These are phyloP conservation scores for Trypanosoma melophagium DNA, from an alignment of 208 protist species.

Conservation along the genomic window DNA sequence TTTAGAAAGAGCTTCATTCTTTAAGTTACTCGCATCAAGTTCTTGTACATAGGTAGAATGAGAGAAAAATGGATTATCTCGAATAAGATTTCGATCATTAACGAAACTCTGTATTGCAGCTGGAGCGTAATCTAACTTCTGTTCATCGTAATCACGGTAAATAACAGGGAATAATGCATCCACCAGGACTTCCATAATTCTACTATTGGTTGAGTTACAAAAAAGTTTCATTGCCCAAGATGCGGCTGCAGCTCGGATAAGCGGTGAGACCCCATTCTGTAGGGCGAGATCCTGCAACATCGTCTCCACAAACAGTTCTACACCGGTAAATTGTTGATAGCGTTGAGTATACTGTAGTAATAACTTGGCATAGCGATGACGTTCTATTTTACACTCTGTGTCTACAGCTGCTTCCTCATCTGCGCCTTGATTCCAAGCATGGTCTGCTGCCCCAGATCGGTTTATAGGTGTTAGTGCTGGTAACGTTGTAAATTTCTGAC, in stretches of 20 bases:
- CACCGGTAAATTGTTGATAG: slow-evolving; percentile 56
- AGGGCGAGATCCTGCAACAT: slow-evolving; percentile 64
- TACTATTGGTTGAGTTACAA: slow-evolving; percentile 25
- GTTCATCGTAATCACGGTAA: slow-evolving; percentile 68
- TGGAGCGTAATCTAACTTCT: slow-evolving; percentile 35
- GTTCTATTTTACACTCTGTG: slow-evolving; percentile 50
- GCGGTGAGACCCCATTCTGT: slow-evolving; percentile 29
- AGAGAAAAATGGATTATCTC: slow-evolving; percentile 79
- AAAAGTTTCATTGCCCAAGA: slow-evolving; percentile 79
- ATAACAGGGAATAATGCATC: slow-evolving; percentile 64
- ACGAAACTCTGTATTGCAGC: slow-evolving; percentile 61
- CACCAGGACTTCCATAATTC: slow-evolving; percentile 44
- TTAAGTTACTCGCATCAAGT: slow-evolving; percentile 37
- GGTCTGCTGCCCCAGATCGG: neutral
- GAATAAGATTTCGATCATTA: slow-evolving; percentile 41
- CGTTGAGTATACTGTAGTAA: slow-evolving; percentile 46
- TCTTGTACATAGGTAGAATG: slow-evolving; percentile 83
- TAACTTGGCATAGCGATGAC: slow-evolving; percentile 74
- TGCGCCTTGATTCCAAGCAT: slow-evolving; percentile 5
- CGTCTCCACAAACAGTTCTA: slow-evolving; percentile 75
- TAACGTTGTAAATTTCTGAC: neutral
- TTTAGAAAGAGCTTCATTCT: slow-evolving; percentile 32
- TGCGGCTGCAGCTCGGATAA: slow-evolving; percentile 49
- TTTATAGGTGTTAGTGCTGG: slow-evolving; percentile 7
- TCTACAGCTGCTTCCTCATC: slow-evolving; percentile 32